Conservation (phyloP, 805 yeast genomes). For the Barnettozyma wickerhamii region DNA sequence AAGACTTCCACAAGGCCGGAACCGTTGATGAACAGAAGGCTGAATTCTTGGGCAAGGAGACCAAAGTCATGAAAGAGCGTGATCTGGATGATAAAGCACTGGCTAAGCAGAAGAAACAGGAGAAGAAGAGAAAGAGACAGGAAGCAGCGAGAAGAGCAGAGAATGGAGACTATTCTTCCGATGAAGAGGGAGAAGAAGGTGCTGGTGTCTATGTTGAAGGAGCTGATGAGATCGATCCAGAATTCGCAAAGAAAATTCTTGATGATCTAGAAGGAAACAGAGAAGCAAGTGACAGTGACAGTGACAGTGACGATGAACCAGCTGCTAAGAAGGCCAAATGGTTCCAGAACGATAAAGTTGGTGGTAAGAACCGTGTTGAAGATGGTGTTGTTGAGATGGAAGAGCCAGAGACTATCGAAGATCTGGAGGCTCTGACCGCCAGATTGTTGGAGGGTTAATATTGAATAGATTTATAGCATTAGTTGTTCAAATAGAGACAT, state of each 20-base stretch:
- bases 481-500: too few species aligned
- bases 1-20: constrained; percentile 69
- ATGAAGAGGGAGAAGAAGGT: constrained; percentile 25
- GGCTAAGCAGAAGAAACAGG: constrained; percentile 74
- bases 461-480: too few species aligned
- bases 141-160: constrained; percentile 60
- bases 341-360: constrained; percentile 32
- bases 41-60: constrained; percentile 62
- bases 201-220: constrained; percentile 24
- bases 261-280: constrained; percentile 29
- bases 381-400: constrained; percentile 64
- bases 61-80: constrained; percentile 60
- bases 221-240: constrained; percentile 31
- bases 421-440: constrained; percentile 82
- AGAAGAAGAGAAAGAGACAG: constrained; percentile 83
- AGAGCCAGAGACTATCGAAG: constrained; percentile 88
- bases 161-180: constrained; percentile 13
- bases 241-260: constrained; percentile 31
- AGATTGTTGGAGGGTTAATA: constrained; percentile 28
- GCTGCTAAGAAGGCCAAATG: constrained; percentile 32
- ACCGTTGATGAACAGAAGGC: constrained; percentile 65
- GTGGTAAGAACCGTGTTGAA: constrained; percentile 25
- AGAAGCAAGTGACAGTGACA: constrained; percentile 23
- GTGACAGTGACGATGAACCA: constrained; percentile 26
- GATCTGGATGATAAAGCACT: constrained; percentile 76